These are phyloP conservation scores for Anthracocystis panici-leucophaei DNA, from an alignment of 1,284 basidiomycete species.

Conservation along the genomic window DNA sequence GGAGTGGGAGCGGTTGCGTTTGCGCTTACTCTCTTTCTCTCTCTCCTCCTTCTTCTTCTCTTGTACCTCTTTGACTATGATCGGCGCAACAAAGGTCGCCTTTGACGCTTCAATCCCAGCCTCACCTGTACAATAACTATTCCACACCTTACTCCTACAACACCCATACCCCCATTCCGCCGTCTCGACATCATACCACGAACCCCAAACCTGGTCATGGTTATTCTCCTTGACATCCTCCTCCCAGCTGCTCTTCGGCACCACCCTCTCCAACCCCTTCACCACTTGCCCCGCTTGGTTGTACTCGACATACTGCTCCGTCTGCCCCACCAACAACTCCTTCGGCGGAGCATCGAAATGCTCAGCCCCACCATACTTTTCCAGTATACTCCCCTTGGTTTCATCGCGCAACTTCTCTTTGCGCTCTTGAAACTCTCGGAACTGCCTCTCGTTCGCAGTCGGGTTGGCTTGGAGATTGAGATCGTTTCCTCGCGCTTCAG, in stretches of 20 bases:
- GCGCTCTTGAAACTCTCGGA: conserved; percentile 89
- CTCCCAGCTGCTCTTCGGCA: conserved; percentile 86
- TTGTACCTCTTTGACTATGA: background rate
- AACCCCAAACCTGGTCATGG: conserved; percentile 94
- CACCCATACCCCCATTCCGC: conserved; percentile 93
- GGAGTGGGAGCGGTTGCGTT: conserved; percentile 1
- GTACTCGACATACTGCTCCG: conserved; percentile 97
- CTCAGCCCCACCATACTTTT: conserved; percentile 91
- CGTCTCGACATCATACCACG: conserved; percentile 83
- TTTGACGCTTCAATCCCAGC: conserved; percentile 84
- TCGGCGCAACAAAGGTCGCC: conserved; percentile 53
- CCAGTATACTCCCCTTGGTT: conserved; percentile 75
- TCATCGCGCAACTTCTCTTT: conserved; percentile 90
- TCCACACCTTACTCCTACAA: conserved; percentile 86
- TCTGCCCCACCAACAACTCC: conserved; percentile 91
- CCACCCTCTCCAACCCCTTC: conserved; percentile 88
- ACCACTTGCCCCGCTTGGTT: conserved; percentile 89
- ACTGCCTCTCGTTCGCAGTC: conserved; percentile 88
- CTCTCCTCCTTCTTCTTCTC: conserved; percentile 1
- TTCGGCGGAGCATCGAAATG: conserved; percentile 88
- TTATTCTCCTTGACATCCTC: conserved; percentile 84
- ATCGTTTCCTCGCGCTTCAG: conserved; percentile 89
- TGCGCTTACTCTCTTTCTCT: conserved; percentile 1
- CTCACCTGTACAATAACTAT: conserved; percentile 91
- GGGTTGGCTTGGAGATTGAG: conserved; percentile 96